These are phyloP conservation scores for Metarhizium robertsii DNA, from an alignment of 2,329 filamentous ascomycete genomes.

Conservation along the genomic window DNA sequence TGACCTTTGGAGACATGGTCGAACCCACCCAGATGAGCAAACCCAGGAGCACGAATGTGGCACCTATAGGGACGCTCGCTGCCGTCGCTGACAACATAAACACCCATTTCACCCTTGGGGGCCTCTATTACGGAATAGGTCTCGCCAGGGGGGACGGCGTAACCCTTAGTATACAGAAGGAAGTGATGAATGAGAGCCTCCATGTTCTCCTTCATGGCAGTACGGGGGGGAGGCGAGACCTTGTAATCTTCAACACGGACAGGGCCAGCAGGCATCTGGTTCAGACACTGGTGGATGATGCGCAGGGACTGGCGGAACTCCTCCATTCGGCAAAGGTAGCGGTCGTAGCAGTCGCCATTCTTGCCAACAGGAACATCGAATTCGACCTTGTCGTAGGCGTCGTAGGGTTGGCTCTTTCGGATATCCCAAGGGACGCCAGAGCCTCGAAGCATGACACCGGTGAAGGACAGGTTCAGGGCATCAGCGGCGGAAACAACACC, in stretches of 20 bases:
- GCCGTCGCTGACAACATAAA: conserved; percentile 91
- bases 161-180: conserved; percentile 96
- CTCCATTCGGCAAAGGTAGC: conserved; percentile 98
- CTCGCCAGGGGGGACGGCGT: conserved; percentile 92
- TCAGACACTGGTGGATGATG: conserved; percentile 97
- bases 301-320: conserved; percentile 97
- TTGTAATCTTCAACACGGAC: conserved; percentile 98
- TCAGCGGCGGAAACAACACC: conserved; percentile 87
- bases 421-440: conserved; percentile 95
- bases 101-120: conserved; percentile 99
- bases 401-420: conserved; percentile 93
- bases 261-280: conserved; percentile 95
- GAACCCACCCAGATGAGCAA: conserved; percentile 89
- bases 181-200: conserved; percentile 99
- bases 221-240: conserved; percentile 86
- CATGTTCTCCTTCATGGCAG: conserved; percentile 99
- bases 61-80: conserved; percentile 95
- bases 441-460: conserved; percentile 94
- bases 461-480: conserved; percentile 94
- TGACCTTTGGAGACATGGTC: conserved; percentile 91
- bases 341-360: conserved; percentile 98
- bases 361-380: conserved; percentile 95
- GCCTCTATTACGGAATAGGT: conserved; percentile 98
- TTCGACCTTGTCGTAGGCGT: conserved; percentile 95
- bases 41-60: conserved; percentile 93